phyloP scores from a whole-genome alignment of 139 green algal genomes.

The Coelastrella sp. region DNA sequence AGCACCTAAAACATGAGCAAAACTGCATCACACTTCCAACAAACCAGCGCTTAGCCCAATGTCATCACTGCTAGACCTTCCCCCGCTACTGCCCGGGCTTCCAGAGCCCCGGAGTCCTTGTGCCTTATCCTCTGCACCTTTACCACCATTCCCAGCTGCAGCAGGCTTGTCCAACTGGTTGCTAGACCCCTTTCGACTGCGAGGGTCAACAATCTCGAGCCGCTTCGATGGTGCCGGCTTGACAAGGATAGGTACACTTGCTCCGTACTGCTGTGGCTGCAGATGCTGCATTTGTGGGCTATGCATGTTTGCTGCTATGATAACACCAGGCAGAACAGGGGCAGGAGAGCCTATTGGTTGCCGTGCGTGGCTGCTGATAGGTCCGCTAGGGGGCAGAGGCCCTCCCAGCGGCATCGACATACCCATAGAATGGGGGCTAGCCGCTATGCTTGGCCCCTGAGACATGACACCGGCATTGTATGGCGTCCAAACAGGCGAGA shows the following conservation, averaged over 20 bases:
- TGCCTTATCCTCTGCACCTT: neutral
- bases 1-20: too few species aligned
- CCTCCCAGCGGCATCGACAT: neutral
- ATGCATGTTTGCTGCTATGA: neutral
- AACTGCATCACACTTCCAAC: too few species aligned
- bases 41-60: too few species aligned
- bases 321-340: neutral
- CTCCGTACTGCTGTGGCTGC: constrained; percentile 3
- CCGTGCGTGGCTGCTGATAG: neutral
- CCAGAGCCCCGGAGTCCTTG: too few species aligned
- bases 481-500: neutral
- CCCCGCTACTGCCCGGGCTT: too few species aligned
- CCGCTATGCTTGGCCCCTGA: neutral
- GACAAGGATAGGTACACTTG: neutral
- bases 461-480: neutral
- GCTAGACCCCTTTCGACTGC: neutral
- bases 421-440: neutral
- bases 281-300: neutral
- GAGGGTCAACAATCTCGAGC: constrained; percentile 32
- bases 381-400: too few species aligned
- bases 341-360: neutral
- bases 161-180: neutral
- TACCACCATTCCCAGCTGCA: neutral
- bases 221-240: constrained; percentile 22
- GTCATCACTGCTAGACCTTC: too few species aligned